Conservation (phyloP, 768 basidiomycete species). For the Boletus edulis region DNA sequence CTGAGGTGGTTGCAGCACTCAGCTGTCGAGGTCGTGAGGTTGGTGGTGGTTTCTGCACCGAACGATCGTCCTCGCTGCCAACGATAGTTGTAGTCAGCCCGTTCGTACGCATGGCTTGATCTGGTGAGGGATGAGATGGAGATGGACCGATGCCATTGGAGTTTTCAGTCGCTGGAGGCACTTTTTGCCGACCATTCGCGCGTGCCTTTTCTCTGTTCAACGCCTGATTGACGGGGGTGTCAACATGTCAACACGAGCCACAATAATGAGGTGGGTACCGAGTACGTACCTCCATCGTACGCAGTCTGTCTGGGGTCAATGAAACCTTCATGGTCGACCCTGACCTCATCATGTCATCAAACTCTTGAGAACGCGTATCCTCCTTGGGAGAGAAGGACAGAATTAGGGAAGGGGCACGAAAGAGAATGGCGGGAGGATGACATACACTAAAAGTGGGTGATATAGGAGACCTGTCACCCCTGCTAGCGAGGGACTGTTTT, state of each 20-base stretch:
- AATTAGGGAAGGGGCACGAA: neutral
- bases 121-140: conserved; percentile 15
- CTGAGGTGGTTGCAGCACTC: conserved; percentile 43
- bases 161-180: conserved; percentile 22
- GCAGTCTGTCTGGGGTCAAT: conserved; percentile 89
- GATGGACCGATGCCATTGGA: conserved; percentile 16
- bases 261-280: conserved; percentile 16
- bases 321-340: conserved; percentile 93
- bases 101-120: conserved; percentile 22
- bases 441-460: conserved; percentile 35
- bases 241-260: conserved; percentile 3
- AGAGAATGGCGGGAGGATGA: conserved; percentile 5
- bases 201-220: conserved; percentile 72
- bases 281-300: conserved; percentile 83
- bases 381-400: conserved; percentile 38
- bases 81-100: conserved; percentile 45
- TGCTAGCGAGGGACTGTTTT: conserved; percentile 35
- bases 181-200: conserved; percentile 28
- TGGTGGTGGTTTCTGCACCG: conserved; percentile 30
- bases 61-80: conserved; percentile 55
- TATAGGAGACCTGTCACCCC: conserved; percentile 33
- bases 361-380: conserved; percentile 66
- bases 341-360: conserved; percentile 90
- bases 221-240: conserved; percentile 38
- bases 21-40: conserved; percentile 46